Evolutionary conservation across 768 basidiomycete species (phyloP).

Genomic region (Ramaria rubella): DNA sequence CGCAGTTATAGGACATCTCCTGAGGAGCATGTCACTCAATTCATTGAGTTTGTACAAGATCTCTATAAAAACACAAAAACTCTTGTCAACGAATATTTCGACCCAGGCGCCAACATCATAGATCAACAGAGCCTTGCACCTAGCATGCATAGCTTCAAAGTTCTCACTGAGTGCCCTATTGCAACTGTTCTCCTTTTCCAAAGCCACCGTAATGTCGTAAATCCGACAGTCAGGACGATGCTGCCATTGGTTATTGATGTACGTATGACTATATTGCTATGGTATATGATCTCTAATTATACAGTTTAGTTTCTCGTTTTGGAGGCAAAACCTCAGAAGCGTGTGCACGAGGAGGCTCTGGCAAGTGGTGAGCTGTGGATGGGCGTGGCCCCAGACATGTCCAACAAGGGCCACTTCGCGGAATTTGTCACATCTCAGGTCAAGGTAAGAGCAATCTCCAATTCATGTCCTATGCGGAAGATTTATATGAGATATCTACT

Average conservation of each 20-base stretch:
- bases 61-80: conserved; percentile 66
- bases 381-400: conserved; percentile 68
- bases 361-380: conserved; percentile 79
- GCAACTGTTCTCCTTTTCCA: conserved; percentile 88
- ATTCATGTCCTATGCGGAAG: neutral
- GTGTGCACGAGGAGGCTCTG: conserved; percentile 70
- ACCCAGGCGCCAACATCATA: conserved; percentile 50
- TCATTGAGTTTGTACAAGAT: conserved; percentile 74
- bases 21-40: conserved; percentile 70
- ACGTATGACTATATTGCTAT: neutral
- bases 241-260: conserved; percentile 69
- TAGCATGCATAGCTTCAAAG: conserved; percentile 84
- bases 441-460: conserved; percentile 46
- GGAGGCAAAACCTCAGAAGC: conserved; percentile 75
- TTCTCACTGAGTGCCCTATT: conserved; percentile 89
- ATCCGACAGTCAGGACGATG: conserved; percentile 59
- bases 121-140: conserved; percentile 58
- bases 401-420: conserved; percentile 61
- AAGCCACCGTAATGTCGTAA: conserved; percentile 59
- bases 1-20: conserved; percentile 67
- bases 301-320: conserved; percentile 46
- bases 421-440: conserved; percentile 88
- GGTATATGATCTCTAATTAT: neutral
- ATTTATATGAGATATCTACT: neutral
- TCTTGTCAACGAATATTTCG: conserved; percentile 69